Evolutionary conservation across 805 yeast genomes (phyloP).

Genomic region (Clavispora phyllophila): DNA sequence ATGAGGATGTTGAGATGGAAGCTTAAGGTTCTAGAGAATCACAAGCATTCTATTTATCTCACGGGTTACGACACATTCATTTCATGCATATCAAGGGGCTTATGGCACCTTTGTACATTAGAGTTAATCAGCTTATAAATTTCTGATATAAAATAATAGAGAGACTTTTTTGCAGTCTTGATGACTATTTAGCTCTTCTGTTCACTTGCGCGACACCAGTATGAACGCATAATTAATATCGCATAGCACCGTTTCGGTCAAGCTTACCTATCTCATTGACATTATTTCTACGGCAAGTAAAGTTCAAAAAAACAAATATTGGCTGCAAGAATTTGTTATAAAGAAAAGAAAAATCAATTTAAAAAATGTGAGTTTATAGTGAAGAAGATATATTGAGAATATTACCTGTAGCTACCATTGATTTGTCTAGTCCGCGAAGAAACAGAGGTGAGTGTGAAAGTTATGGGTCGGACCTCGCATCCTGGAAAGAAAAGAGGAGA

Average conservation of each 20-base stretch:
- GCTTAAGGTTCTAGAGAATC: slow-evolving; percentile 3
- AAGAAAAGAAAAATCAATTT: not conserved
- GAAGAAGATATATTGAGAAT: not conserved
- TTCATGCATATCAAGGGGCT: slow-evolving; percentile 5
- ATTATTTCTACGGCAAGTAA: not conserved
- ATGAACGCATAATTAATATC: not conserved
- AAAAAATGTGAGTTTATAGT: not conserved
- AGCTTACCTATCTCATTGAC: not conserved
- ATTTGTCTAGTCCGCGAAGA: too few relatives aligned
- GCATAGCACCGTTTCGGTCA: not conserved
- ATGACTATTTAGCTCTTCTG: slow-evolving; percentile 2
- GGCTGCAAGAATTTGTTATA: not conserved
- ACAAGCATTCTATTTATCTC: not conserved
- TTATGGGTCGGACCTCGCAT: too few relatives aligned
- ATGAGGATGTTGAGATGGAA: slow-evolving; percentile 16
- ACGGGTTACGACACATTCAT: slow-evolving; percentile 5
- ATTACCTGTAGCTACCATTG: not conserved
- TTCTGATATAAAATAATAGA: slow-evolving; percentile 9
- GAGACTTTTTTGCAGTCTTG: slow-evolving; percentile 5
- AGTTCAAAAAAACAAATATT: too few relatives aligned
- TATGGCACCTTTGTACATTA: slow-evolving; percentile 12
- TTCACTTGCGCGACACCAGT: slow-evolving; percentile 1
- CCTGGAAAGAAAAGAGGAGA: too few relatives aligned
- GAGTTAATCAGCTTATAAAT: slow-evolving; percentile 6
- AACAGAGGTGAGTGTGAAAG: too few relatives aligned